These are phyloP conservation scores for Nematocida minor DNA, from an alignment of 371 early-diverging fungal species.

Conservation along the genomic window DNA sequence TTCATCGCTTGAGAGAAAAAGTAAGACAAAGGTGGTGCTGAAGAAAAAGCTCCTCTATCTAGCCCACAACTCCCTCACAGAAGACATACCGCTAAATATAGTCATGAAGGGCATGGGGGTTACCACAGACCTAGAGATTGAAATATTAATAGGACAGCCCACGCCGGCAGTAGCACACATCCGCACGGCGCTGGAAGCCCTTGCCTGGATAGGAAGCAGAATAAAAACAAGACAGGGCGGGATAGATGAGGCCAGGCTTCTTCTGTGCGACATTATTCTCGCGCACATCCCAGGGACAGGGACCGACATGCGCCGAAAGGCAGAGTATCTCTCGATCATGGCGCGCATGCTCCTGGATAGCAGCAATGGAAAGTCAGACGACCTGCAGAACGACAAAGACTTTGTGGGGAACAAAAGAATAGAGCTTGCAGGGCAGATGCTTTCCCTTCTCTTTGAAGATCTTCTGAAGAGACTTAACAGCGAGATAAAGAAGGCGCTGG, in stretches of 20 bases:
- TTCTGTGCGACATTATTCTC: conserved; percentile 80
- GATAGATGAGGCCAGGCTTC: conserved; percentile 80
- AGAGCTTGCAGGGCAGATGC: conserved; percentile 88
- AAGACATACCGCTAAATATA: conserved; percentile 77
- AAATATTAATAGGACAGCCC: conserved; percentile 76
- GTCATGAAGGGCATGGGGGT: conserved; percentile 70
- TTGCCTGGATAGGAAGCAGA: conserved; percentile 78
- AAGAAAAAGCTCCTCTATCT: conserved; percentile 73
- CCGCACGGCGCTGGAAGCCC: conserved; percentile 41
- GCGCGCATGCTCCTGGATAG: conserved; percentile 84
- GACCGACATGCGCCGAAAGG: conserved; percentile 71
- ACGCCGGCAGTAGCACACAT: neutral
- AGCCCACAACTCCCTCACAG: conserved; percentile 80
- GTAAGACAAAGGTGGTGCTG: conserved; percentile 79
- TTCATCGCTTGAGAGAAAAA: conserved; percentile 90
- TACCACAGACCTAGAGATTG: conserved; percentile 84
- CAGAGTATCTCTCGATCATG: conserved; percentile 89
- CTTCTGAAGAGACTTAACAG: conserved; percentile 89
- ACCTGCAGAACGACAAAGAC: conserved; percentile 88
- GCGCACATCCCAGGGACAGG: conserved; percentile 84
- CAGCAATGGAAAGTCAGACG: conserved; percentile 69
- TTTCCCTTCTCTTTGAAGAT: conserved; percentile 96
- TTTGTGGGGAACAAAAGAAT: conserved; percentile 99
- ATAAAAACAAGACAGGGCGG: conserved; percentile 62
- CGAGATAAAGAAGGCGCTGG: conserved; percentile 71